Evolutionary conservation across 306 rosid species (phyloP).

Genomic region (Mucuna pruriens): DNA sequence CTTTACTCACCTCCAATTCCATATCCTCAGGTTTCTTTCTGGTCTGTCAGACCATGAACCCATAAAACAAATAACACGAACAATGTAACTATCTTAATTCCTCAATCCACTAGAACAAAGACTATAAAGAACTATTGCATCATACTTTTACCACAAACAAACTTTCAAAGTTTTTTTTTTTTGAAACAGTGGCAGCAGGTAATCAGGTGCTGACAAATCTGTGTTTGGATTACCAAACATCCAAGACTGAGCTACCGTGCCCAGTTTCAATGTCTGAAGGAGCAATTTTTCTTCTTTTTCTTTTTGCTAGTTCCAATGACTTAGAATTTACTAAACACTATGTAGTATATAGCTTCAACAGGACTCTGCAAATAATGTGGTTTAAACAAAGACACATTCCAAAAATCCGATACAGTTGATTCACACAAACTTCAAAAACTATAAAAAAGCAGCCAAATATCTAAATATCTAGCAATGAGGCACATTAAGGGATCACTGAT

Average conservation of each 20-base stretch:
- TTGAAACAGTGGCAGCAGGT: not conserved
- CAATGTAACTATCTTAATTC: not conserved
- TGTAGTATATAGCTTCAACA: not conserved
- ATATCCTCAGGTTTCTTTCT: not conserved
- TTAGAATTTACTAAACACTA: not conserved
- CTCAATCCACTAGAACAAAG: conserved; percentile 14
- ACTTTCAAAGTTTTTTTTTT: not conserved
- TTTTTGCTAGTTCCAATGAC: not conserved
- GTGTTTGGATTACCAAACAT: not conserved
- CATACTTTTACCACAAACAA: conserved; percentile 13
- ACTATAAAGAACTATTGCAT: not conserved
- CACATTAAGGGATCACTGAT: not conserved
- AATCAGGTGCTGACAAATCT: not conserved
- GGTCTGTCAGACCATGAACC: not conserved
- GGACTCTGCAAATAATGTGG: not conserved
- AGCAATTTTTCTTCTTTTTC: not conserved
- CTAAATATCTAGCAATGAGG: no score
- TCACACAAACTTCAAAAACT: not conserved
- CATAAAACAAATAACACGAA: not conserved
- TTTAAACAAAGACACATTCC: not conserved
- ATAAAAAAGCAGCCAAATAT: conserved; percentile 5
- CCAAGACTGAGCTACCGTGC: conserved; percentile 11
- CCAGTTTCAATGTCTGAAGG: not conserved
- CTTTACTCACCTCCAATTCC: conserved; percentile 1
- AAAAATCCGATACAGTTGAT: conserved; percentile 9